Evolutionary conservation across 2,329 filamentous ascomycete genomes (phyloP).

Genomic region (Fusarium tjaetaba): DNA sequence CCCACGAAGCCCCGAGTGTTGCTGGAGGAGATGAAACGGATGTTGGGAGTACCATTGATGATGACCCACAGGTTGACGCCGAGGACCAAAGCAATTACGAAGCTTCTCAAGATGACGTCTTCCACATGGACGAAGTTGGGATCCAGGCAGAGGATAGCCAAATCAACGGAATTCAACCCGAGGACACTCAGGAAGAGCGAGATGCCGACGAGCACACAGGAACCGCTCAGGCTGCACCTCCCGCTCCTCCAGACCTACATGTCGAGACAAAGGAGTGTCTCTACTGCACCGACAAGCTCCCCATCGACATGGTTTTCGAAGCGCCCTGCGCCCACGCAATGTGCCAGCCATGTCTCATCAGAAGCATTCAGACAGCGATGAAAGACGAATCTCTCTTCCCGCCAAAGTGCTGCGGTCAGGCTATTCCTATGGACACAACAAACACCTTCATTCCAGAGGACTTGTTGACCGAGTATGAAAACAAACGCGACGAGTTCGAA

Average conservation of each 20-base stretch:
- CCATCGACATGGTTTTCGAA: background rate
- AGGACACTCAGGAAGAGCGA: background rate
- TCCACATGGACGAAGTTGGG: fast-evolving
- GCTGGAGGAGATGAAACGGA: fast-evolving
- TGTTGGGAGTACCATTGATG: fast-evolving
- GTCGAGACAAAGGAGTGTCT: background rate
- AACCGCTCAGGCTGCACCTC: fast-evolving
- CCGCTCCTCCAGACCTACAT: fast-evolving
- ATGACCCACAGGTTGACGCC: fast-evolving
- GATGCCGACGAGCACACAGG: fast-evolving
- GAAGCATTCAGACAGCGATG: background rate
- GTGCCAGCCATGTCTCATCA: background rate
- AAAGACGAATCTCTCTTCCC: background rate
- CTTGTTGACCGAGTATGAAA: fast-evolving
- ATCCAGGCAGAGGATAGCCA: fast-evolving
- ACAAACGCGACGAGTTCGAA: fast-evolving
- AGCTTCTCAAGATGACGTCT: background rate
- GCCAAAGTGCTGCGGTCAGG: fast-evolving
- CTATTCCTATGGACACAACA: fast-evolving
- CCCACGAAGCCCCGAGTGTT: too few species aligned
- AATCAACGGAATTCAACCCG: fast-evolving
- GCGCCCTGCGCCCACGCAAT: background rate
- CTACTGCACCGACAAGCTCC: fast-evolving
- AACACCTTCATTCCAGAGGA: fast-evolving
- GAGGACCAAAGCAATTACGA: fast-evolving